Base-by-base conservation (phyloP, 1,139 yeast species). In the Citeromyces siamensis region DNA sequence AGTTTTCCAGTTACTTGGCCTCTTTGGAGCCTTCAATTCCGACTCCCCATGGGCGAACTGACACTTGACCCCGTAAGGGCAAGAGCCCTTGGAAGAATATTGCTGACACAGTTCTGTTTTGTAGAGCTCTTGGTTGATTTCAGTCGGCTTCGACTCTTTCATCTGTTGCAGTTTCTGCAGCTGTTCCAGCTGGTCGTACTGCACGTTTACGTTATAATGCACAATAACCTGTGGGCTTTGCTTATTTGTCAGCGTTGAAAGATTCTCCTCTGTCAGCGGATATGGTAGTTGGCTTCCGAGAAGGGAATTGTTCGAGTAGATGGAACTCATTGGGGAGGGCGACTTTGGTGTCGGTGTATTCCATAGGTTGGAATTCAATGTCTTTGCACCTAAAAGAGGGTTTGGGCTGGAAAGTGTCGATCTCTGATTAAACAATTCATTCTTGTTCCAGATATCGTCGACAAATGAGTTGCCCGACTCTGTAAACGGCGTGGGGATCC, bases 11-110 rank as follows among this genome's bases (percentile, higher is more conserved):
- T 85, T 86, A 41, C 81, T 75, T 12, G 90, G 82, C 42, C 94
- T 69, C 43, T 75, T 80, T 36, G 84, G 76, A 14, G 57, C 50
- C 55, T 84, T 83, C 49, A 86, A 64, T 54, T 86, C 96, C 40
- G 69, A 62, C 33, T 71, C 67, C 17, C 96, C 96, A 50, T 86
- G 96, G 6, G 96, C 96, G 66, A 86, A 86, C 59, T 86, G 96
- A 55, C 96, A 86, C 60, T 86, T 86, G 46, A 71, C 70, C 3
- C 94, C 94, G 53, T 86, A 86, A 7, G 94, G 94, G 56, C 96
- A 86, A 41, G 56, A 52, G 19, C 90, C 90, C 44, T 74, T 69
- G 48, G 74, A 77, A 55, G 77, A 71, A 55, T 66, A 86, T 28
- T 88, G 76, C 27, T 79, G 83, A 58, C 96, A 86, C 42, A 86